phyloP scores from a whole-genome alignment of 495 filamentous ascomycete species.

The Aspergillus incahuasiensis region DNA sequence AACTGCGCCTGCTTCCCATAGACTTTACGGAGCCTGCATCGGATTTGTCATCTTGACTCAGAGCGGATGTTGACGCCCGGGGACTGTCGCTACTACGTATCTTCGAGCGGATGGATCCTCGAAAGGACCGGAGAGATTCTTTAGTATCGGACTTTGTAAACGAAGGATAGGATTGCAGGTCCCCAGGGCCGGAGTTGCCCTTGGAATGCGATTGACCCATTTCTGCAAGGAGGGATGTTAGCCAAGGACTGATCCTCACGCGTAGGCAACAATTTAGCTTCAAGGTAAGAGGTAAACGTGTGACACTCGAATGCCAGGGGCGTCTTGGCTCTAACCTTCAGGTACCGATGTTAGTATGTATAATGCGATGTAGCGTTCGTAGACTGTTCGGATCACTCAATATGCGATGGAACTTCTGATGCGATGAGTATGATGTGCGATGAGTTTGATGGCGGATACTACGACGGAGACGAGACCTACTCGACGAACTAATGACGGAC shows the following conservation, averaged over 20 bases:
- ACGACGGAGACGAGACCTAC: not conserved
- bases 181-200: slow-evolving; percentile 52
- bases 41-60: slow-evolving; percentile 67
- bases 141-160: slow-evolving; percentile 93
- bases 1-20: slow-evolving; percentile 49
- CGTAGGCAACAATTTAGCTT: slow-evolving; percentile 26
- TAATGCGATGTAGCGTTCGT: slow-evolving; percentile 14
- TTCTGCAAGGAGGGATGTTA: slow-evolving; percentile 34
- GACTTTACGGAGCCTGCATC: slow-evolving; percentile 73
- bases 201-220: slow-evolving; percentile 97
- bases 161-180: slow-evolving; percentile 79
- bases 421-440: not conserved
- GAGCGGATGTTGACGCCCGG: slow-evolving; percentile 60
- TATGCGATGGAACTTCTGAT: no score
- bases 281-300: slow-evolving; percentile 17
- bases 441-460: not conserved
- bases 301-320: slow-evolving; percentile 32
- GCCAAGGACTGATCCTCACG: slow-evolving; percentile 31
- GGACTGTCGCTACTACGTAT: slow-evolving; percentile 71
- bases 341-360: slow-evolving; percentile 19
- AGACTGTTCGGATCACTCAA: no score
- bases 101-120: slow-evolving; percentile 69
- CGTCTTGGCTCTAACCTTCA: slow-evolving; percentile 29
- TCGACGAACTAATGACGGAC: not conserved
- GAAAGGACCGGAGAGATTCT: slow-evolving; percentile 84